Evolutionary conservation across 176 grass and related monocot genomes (phyloP).

Genomic region (Puccinellia tenuiflora): DNA sequence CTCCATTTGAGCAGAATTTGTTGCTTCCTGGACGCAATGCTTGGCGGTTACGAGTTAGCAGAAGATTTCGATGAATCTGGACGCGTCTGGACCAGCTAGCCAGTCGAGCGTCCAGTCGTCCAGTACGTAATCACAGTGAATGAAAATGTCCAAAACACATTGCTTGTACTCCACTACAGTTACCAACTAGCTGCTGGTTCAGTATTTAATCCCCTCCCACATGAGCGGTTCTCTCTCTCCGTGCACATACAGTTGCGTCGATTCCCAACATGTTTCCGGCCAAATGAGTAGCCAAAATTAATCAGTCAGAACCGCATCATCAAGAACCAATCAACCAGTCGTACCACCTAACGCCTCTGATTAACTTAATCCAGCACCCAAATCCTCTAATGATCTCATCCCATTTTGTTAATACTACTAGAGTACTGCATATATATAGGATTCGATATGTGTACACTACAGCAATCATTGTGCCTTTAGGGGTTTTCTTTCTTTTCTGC

Average conservation of each 20-base stretch:
- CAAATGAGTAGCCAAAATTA: not conserved
- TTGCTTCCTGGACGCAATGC: not conserved
- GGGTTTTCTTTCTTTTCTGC: not conserved
- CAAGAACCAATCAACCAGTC: constrained; percentile 6
- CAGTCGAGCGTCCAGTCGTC: no score
- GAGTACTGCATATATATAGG: no score
- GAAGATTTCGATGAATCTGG: not conserved
- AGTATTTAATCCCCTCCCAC: not conserved
- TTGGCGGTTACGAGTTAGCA: not conserved
- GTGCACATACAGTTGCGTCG: not conserved
- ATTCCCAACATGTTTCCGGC: not conserved
- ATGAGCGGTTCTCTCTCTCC: not conserved
- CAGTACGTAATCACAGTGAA: not conserved
- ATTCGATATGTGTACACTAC: not conserved
- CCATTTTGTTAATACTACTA: not conserved
- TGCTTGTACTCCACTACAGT: constrained; percentile 1
- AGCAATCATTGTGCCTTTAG: constrained; percentile 44
- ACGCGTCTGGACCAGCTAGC: not conserved
- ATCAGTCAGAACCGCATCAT: not conserved
- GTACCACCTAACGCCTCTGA: not conserved
- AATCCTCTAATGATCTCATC: not conserved
- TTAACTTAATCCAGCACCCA: not conserved
- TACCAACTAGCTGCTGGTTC: not conserved
- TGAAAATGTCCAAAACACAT: not conserved
- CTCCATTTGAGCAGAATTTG: not conserved